A percentile compares a stretch with the other conserved stretches of the same genome.
Evolutionary conservation across 2,329 filamentous ascomycete species (phyloP).

Genomic region (Purpureocillium takamizusanense): DNA sequence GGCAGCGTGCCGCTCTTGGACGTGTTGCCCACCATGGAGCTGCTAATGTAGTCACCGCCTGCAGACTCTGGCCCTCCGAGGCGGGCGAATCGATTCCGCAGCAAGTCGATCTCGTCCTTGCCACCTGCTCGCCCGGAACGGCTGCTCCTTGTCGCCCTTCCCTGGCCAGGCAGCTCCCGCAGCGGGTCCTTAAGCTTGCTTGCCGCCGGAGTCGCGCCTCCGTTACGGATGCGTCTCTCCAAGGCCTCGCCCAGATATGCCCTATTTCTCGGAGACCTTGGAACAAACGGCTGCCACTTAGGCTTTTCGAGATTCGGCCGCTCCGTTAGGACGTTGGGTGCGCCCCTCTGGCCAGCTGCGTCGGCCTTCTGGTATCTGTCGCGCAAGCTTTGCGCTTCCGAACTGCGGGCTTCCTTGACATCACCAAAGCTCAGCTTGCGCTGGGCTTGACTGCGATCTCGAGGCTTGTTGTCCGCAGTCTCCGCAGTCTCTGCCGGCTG

Average conservation of each 20-base stretch:
- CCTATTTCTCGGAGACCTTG: constrained; percentile 29
- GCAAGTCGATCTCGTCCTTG: constrained; percentile 31
- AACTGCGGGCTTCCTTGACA: constrained; percentile 8
- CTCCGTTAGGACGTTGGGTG: constrained; percentile 10
- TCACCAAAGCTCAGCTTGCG: no score
- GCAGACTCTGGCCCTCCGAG: constrained; percentile 28
- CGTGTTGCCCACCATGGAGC: constrained; percentile 25
- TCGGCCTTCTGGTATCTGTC: constrained; percentile 25
- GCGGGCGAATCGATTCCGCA: constrained; percentile 35
- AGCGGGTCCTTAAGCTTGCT: constrained; percentile 13
- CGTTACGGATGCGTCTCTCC: constrained; percentile 18
- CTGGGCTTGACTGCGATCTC: no score
- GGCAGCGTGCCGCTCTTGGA: constrained; percentile 35
- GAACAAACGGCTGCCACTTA: constrained; percentile 32
- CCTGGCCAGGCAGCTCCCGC: constrained; percentile 17
- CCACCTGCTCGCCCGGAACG: constrained; percentile 12
- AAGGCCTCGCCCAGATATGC: constrained; percentile 25
- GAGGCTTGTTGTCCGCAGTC: background rate
- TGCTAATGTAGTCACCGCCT: constrained; percentile 13
- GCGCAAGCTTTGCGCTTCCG: constrained; percentile 18
- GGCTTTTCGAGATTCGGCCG: constrained; percentile 21
- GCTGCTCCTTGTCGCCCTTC: constrained; percentile 11
- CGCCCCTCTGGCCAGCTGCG: constrained; percentile 6
- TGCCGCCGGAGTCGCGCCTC: constrained; percentile 14
- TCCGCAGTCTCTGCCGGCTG: background rate